Conservation (phyloP, 177 flowering plant genomes). For the Vitis hybrid region DNA sequence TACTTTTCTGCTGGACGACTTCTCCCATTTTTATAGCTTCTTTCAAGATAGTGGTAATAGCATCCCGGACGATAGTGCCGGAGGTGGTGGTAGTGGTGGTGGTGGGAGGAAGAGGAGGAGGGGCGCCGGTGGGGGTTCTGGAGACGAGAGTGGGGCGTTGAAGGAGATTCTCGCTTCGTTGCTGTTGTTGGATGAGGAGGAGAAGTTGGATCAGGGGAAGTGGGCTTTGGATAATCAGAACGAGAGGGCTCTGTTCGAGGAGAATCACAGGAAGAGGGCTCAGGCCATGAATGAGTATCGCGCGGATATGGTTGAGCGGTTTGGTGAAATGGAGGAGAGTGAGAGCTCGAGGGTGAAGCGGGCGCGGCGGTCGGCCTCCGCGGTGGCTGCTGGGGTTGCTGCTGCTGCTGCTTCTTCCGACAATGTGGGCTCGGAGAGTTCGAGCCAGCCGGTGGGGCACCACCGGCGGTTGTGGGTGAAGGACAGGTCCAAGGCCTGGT, state of each 20-base stretch:
- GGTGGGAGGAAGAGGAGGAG: constrained; percentile 17
- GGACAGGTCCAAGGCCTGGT: constrained; percentile 75
- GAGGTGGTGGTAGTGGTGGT: too few relatives aligned
- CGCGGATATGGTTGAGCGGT: constrained; percentile 19
- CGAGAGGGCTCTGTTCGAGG: constrained; percentile 30
- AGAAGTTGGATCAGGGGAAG: constrained; percentile 30
- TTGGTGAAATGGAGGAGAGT: constrained; percentile 24
- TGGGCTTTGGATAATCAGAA: constrained; percentile 11
- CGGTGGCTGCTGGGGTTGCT: constrained; percentile 1
- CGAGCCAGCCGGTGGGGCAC: constrained; percentile 20
- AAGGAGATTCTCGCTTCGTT: constrained; percentile 42
- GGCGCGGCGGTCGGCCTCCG: constrained; percentile 18
- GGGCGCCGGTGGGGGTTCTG: background rate
- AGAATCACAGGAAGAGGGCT: constrained; percentile 27
- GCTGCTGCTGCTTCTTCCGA: constrained; percentile 10
- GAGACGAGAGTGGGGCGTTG: constrained; percentile 23
- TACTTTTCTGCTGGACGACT: too few relatives aligned
- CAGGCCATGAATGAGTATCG: constrained; percentile 35
- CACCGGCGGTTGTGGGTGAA: constrained; percentile 83
- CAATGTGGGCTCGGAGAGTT: constrained; percentile 1
- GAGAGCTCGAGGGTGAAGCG: constrained; percentile 27
- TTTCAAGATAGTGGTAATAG: too few relatives aligned
- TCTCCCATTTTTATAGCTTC: too few relatives aligned
- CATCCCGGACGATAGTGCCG: too few relatives aligned
- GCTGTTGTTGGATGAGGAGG: constrained; percentile 48